Conservation (phyloP, 2,329 filamentous ascomycete species). For the Verticillium albo-atrum region DNA sequence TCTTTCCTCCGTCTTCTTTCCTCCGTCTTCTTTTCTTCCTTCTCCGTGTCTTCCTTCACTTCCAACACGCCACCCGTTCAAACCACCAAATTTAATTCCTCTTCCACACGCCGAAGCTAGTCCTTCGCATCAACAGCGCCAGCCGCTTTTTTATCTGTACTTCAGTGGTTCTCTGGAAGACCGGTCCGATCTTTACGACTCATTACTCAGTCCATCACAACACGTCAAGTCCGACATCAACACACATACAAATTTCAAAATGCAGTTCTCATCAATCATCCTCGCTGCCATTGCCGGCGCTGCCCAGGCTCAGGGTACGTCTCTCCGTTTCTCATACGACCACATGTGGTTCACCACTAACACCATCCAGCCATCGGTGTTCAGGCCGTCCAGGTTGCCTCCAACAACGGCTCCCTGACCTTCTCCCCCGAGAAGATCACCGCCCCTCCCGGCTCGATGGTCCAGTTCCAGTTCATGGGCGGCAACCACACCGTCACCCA, state of each 20-base stretch:
- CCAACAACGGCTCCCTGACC: conserved; percentile 47
- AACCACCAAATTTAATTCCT: conserved; percentile 14
- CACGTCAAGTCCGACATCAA: background rate
- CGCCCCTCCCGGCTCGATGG: conserved; percentile 57
- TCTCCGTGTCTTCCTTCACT: conserved; percentile 19
- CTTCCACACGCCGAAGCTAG: conserved; percentile 36
- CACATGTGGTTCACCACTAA: background rate
- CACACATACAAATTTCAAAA: conserved; percentile 28
- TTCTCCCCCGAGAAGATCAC: conserved; percentile 65
- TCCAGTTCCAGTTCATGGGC: conserved; percentile 63
- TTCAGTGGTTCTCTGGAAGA: conserved; percentile 5
- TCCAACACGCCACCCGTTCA: conserved; percentile 10
- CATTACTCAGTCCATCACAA: background rate
- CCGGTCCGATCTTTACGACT: conserved; percentile 3
- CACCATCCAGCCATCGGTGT: conserved; percentile 32
- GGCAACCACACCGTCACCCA: conserved; percentile 78
- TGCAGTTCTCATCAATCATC: conserved; percentile 46
- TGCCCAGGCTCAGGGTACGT: conserved; percentile 42
- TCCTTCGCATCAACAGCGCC: conserved; percentile 39
- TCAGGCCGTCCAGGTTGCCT: conserved; percentile 63
- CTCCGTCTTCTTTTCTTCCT: conserved; percentile 17
- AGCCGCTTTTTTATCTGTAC: conserved; percentile 32
- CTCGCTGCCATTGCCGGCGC: conserved; percentile 42
- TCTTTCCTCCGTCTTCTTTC: conserved; percentile 13
- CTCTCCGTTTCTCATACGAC: background rate